Base-by-base conservation (phyloP, 1,284 basidiomycete species). In the Dichomitus squalens region DNA sequence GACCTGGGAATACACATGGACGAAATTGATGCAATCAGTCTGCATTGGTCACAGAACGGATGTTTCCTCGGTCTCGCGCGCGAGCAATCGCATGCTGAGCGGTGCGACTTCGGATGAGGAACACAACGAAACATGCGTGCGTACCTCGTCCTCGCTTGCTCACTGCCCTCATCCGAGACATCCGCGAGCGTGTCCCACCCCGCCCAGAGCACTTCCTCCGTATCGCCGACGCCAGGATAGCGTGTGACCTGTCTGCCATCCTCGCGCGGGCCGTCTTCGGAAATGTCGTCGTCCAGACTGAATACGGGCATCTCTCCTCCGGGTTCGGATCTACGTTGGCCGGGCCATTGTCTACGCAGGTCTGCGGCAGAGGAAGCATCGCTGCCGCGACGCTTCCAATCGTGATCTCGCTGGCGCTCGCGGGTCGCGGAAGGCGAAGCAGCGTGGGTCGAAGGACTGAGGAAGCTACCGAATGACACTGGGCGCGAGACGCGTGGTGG, bases 401-500 rank as follows among this genome's bases (percentile, higher is more conserved):
- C 47, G 41, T 34, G 31, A n/a, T 54, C 51, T 11, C 41, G 40
- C 16, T 39, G 52, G n/a, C 58, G 47, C 25, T 36, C 27, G 49
- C 48, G 18, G 63, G 67, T 31, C 1, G 36, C 33, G 27, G 59
- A 18, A 5, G 59, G 52, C 6, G 64, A 53, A 34, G 50, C 23
- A 7, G 48, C 27, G 16, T 55, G 40, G 18, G 52, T 57, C 4
- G 64, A 55, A 49, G 41, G 66, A 21, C 57, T 67, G 58, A 65
- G 68, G 64, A 82, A 80, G 46, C 67, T 75, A 9, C 79, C 82
- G 53, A 79, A 79, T 0, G 78, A 79, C 16, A 82, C 67, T 0
- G 80, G 83, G 20, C 76, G 72, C 11, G 81, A 84, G 31, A 82
- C 76, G 14, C 76, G 74, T 0, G 80, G 79, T 0, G 82, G 78